Conservation (phyloP, 805 yeast genomes). For the Brettanomyces naardenensis region DNA sequence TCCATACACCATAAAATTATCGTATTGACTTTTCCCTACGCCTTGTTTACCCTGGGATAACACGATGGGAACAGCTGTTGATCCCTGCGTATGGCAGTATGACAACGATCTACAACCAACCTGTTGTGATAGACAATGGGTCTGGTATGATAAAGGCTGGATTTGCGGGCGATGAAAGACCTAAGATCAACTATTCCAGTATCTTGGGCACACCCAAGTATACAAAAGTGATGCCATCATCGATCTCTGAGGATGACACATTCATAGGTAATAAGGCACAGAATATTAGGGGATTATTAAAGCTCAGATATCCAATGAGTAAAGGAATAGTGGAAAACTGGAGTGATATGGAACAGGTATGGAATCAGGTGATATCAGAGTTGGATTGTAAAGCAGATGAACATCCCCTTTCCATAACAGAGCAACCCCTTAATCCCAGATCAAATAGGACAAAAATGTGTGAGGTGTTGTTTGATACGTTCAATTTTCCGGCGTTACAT, state of each 20-base stretch:
- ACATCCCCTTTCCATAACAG: conserved; percentile 83
- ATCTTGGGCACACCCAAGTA: conserved; percentile 79
- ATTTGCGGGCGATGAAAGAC: conserved; percentile 86
- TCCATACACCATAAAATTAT: too few relatives aligned
- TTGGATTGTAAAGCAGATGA: conserved; percentile 53
- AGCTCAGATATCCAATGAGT: conserved; percentile 60
- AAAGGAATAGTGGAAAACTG: conserved; percentile 79
- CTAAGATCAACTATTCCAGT: conserved; percentile 56
- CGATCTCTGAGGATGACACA: conserved; percentile 47
- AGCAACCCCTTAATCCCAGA: conserved; percentile 77
- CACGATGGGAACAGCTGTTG: too few relatives aligned
- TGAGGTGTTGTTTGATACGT: conserved; percentile 62
- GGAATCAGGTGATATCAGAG: conserved; percentile 56
- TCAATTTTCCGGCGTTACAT: conserved; percentile 71
- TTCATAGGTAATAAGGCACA: conserved; percentile 77
- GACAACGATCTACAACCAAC: conserved; percentile 52
- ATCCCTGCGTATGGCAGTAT: too few relatives aligned
- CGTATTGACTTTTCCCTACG: too few relatives aligned
- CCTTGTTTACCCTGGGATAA: too few relatives aligned
- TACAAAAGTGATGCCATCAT: conserved; percentile 64
- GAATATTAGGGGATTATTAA: conserved; percentile 67
- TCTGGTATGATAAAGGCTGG: conserved; percentile 84
- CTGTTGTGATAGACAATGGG: conserved; percentile 76
- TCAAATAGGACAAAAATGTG: conserved; percentile 52
- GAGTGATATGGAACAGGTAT: conserved; percentile 78